Evolutionary conservation across 2,329 filamentous ascomycete genomes (phyloP), one percentile per base, ranked within the genome.

Genomic region (Fusarium floridanum): DNA sequence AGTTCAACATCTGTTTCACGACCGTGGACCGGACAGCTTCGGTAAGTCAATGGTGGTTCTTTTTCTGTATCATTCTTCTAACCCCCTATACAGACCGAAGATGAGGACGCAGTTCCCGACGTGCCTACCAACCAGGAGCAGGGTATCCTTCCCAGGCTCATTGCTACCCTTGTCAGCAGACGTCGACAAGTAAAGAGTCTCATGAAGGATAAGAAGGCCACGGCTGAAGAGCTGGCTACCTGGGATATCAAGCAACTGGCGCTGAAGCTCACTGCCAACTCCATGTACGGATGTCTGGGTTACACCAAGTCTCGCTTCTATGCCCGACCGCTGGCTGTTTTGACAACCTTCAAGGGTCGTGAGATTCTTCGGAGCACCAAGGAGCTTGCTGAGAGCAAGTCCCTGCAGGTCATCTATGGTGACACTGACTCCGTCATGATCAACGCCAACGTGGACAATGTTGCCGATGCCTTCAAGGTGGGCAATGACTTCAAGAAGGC

Each of bases 371-470:
- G 94, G 74, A 97, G 94, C 81, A 99, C 97, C 66, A 99, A 98
- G 83, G 95, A 97, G 64, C 90, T 99, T 71, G 97, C 97, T 11
- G 97, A 99, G 84, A 94, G 91, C 79, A 95, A 94, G 77, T 92
- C 95, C 69, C 89, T 99, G 34, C 94, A 97, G 80, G 97, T 99
- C 82, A 98, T 99, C 73, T 99, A 99, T 79, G 97, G 97, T 86
- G 97, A 99, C 84, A 99, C 97, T 14, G 97, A 99, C 84, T 99
- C 97, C 10, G 97, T 99, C 84, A 99, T 99, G 97, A 98, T 99
- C 87, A 99, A 99, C 81, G 97, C 97, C 73, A 98, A 98, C 80
- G 95, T 97, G 65, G 94, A 98, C 83, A 97, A 94, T 76, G 93
- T 98, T 34, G 91, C 94, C 36, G 95, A 97, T 79, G 97, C 97